These are phyloP conservation scores for Xylaria hypoxylon DNA, from an alignment of 2,329 filamentous ascomycete genomes.

Conservation along the genomic window DNA sequence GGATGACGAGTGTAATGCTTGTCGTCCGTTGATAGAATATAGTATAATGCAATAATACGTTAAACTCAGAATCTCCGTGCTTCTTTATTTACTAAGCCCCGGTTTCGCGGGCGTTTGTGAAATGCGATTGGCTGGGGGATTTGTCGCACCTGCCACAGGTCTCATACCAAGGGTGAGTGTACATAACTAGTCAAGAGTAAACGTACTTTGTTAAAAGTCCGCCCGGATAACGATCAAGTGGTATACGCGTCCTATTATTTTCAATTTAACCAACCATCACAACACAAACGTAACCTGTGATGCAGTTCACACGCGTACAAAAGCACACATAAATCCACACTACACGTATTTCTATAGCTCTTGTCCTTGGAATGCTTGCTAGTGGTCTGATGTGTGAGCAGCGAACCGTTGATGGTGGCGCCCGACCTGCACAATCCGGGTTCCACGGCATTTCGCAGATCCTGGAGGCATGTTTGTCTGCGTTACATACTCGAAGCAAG, in stretches of 20 bases:
- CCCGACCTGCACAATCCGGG: constrained; percentile 13
- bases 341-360: neutral
- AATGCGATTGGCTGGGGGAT: neutral
- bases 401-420: constrained; percentile 14
- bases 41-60: constrained; percentile 40
- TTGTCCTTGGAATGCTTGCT: neutral
- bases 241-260: no score
- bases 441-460: constrained; percentile 23
- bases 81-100: neutral
- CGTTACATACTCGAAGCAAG: neutral
- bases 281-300: neutral
- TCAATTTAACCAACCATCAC: neutral
- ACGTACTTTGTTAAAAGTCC: no score
- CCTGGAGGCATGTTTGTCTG: constrained; percentile 1
- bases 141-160: no score
- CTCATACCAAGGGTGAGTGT: no score
- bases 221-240: neutral
- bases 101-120: neutral
- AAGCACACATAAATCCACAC: neutral
- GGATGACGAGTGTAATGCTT: constrained; percentile 31
- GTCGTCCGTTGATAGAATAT: constrained; percentile 20
- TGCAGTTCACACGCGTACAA: neutral
- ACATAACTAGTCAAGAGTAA: no score
- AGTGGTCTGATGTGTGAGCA: constrained; percentile 19
- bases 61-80: constrained; percentile 1